Conservation (phyloP, 2,329 filamentous ascomycete species). For the Stenocarpella maydis region DNA sequence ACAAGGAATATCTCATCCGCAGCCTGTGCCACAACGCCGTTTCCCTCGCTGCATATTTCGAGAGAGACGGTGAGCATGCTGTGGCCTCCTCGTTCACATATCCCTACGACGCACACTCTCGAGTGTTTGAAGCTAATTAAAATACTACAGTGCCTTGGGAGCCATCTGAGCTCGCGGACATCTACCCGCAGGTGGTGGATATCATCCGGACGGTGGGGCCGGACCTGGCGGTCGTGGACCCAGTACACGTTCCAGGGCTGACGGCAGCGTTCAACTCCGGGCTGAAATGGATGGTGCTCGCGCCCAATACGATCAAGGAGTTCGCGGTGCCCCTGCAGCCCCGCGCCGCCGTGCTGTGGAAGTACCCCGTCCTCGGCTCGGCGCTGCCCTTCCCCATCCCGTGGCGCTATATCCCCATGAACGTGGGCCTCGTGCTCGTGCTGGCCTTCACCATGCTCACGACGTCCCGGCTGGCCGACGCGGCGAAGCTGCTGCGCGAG, state of each 20-base stretch:
- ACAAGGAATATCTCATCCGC: background rate
- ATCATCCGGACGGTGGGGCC: slow-evolving; percentile 46
- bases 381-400: slow-evolving; percentile 56
- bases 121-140: background rate
- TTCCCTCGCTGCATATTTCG: background rate
- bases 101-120: background rate
- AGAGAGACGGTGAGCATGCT: no score
- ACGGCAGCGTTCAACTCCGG: slow-evolving; percentile 48
- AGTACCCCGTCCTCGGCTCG: slow-evolving; percentile 53
- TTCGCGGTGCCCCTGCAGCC: slow-evolving; percentile 51
- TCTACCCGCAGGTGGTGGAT: slow-evolving; percentile 40
- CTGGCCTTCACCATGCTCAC: slow-evolving; percentile 37
- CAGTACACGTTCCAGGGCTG: slow-evolving; percentile 46
- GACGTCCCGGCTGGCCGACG: slow-evolving; percentile 36
- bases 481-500: slow-evolving; percentile 40
- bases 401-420: slow-evolving; percentile 50
- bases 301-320: slow-evolving; percentile 47
- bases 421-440: slow-evolving; percentile 49
- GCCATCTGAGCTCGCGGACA: slow-evolving; percentile 42
- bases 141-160: slow-evolving; percentile 41
- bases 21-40: background rate
- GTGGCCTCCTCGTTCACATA: no score
- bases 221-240: slow-evolving; percentile 45
- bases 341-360: slow-evolving; percentile 45
- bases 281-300: slow-evolving; percentile 40